phyloP scores from a whole-genome alignment of 352 stramenopile species.

The Globisporangium uncinulatum region DNA sequence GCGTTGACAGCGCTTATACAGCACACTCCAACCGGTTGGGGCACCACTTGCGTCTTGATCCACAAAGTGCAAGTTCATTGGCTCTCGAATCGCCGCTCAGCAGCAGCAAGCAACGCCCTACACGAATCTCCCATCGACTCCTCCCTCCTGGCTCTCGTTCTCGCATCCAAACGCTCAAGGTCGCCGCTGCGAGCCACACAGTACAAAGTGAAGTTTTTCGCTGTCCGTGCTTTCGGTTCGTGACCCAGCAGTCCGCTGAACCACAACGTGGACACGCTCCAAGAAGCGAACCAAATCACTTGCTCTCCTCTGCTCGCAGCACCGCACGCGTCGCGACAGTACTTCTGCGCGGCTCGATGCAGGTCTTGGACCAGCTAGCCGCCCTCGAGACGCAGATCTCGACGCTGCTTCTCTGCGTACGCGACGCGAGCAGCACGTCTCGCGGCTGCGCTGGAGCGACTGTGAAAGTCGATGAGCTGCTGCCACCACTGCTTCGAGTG shows the following conservation, averaged over 20 bases:
- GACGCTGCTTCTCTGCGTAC: conserved; percentile 1
- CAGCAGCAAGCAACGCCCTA: no score
- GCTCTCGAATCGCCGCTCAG: neutral
- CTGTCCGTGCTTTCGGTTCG: neutral
- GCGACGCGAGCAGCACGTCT: neutral
- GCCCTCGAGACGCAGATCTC: conserved; percentile 4
- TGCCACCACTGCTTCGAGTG: conserved; percentile 4
- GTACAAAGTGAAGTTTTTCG: neutral
- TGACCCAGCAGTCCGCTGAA: neutral
- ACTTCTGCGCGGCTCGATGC: conserved; percentile 5
- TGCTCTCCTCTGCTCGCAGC: neutral
- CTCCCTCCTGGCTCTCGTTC: neutral
- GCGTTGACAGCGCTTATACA: no score
- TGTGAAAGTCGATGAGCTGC: conserved; percentile 5
- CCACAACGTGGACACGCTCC: no score
- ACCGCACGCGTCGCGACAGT: neutral
- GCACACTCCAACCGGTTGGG: no score
- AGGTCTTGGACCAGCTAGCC: conserved; percentile 1
- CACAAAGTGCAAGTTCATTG: neutral
- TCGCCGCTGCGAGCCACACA: neutral
- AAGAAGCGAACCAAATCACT: neutral
- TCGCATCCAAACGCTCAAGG: neutral
- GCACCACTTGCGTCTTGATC: neutral
- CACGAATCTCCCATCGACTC: neutral
- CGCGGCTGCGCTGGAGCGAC: neutral